phyloP scores from a whole-genome alignment of 352 stramenopile species.

The Pythium rishiriense region DNA sequence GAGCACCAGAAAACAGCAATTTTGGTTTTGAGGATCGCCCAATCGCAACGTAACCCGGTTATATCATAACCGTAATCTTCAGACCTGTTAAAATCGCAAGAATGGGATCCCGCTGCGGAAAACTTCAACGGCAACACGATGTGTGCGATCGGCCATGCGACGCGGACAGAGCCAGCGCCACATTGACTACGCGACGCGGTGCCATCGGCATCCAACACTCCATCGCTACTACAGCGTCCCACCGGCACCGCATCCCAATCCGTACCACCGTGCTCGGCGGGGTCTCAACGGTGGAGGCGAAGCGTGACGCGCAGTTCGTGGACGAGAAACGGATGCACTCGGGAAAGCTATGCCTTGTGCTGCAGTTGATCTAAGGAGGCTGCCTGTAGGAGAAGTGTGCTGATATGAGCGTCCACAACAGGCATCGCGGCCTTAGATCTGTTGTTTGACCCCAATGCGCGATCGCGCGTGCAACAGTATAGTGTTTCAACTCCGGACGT shows the following conservation, averaged over 20 bases:
- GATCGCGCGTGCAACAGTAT: too few relatives aligned
- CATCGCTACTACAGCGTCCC: not conserved
- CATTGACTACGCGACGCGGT: not conserved
- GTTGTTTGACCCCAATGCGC: too few relatives aligned
- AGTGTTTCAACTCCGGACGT: too few relatives aligned
- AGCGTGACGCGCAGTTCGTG: too few relatives aligned
- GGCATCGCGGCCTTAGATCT: too few relatives aligned
- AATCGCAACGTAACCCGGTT: not conserved
- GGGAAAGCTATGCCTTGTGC: too few relatives aligned
- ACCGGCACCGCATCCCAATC: not conserved
- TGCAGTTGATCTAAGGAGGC: too few relatives aligned
- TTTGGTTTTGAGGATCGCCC: constrained; percentile 1
- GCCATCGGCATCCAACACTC: too few relatives aligned
- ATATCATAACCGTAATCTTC: not conserved
- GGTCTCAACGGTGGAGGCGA: not conserved
- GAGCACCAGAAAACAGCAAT: not conserved
- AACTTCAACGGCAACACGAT: constrained; percentile 1
- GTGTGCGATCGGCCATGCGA: not conserved
- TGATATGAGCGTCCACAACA: too few relatives aligned
- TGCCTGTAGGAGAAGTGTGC: too few relatives aligned
- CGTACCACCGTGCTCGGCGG: not conserved
- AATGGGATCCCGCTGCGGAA: constrained; percentile 7
- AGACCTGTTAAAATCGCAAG: constrained; percentile 5
- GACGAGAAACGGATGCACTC: not conserved
- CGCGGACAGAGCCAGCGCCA: not conserved